Evolutionary conservation across 2,329 filamentous ascomycete species (phyloP).

Genomic region (Purpureocillium takamizusanense): DNA sequence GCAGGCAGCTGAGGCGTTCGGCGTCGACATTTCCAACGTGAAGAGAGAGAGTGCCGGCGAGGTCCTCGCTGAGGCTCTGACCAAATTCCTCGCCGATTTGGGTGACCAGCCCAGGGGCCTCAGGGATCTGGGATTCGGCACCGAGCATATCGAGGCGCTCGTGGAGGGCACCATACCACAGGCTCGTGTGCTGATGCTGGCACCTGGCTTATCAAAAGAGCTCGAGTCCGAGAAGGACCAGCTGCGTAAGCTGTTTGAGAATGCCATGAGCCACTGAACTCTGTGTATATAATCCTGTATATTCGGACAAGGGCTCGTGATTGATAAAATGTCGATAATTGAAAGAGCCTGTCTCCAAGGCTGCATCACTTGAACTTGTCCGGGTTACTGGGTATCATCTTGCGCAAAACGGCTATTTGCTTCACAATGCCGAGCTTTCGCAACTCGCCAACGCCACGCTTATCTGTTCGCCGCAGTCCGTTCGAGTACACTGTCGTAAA

Average conservation of each 20-base stretch:
- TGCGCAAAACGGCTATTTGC: constrained; percentile 58
- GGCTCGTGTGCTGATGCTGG: constrained; percentile 80
- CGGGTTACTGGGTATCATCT: constrained; percentile 57
- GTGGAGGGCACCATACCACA: constrained; percentile 96
- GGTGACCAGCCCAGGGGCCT: constrained; percentile 88
- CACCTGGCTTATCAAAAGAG: constrained; percentile 68
- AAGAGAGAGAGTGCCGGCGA: constrained; percentile 86
- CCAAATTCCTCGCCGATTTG: constrained; percentile 69
- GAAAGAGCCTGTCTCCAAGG: neutral
- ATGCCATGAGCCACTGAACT: constrained; percentile 33
- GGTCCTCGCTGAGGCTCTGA: constrained; percentile 74
- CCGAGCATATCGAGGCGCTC: constrained; percentile 66
- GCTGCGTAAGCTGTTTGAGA: constrained; percentile 59
- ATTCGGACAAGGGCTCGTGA: neutral
- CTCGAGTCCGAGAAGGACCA: constrained; percentile 63
- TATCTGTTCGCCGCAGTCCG: constrained; percentile 48
- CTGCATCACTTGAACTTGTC: constrained; percentile 33
- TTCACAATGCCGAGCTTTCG: constrained; percentile 55
- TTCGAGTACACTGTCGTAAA: constrained; percentile 62
- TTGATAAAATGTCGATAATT: too few species aligned
- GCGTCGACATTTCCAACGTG: constrained; percentile 78
- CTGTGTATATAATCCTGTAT: neutral
- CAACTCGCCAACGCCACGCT: constrained; percentile 50
- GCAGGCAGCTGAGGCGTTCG: constrained; percentile 80
- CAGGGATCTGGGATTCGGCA: constrained; percentile 71